These are phyloP conservation scores for Diaporthe ampelina DNA, from an alignment of 2,329 filamentous ascomycete species.

Conservation along the genomic window DNA sequence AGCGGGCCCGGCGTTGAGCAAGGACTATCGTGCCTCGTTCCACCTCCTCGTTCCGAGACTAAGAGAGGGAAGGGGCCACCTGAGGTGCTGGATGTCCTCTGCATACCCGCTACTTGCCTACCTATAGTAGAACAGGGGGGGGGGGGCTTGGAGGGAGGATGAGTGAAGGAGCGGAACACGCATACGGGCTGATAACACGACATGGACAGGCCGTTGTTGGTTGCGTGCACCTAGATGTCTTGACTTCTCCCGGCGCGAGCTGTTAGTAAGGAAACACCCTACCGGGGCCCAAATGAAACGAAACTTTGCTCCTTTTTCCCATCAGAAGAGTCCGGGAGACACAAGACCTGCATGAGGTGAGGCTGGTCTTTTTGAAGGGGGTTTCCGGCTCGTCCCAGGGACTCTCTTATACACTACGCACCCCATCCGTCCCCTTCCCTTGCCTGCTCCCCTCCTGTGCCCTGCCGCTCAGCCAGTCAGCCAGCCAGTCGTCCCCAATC, in stretches of 20 bases:
- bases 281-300: conserved; percentile 26
- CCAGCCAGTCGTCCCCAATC: neutral
- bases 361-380: conserved; percentile 28
- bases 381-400: conserved; percentile 13
- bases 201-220: conserved; percentile 24
- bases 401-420: conserved; percentile 23
- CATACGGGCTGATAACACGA: conserved; percentile 25
- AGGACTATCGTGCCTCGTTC: conserved; percentile 7
- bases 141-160: neutral
- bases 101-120: neutral
- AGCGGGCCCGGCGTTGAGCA: neutral
- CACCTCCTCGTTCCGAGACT: neutral
- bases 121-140: conserved; percentile 21
- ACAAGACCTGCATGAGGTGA: conserved; percentile 35
- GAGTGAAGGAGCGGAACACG: conserved; percentile 12
- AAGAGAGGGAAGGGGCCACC: neutral
- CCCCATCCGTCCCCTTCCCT: conserved; percentile 11
- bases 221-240: conserved; percentile 3
- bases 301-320: conserved; percentile 21
- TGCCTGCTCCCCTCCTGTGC: conserved; percentile 7
- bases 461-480: conserved; percentile 13
- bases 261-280: conserved; percentile 29
- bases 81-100: neutral
- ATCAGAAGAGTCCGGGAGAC: conserved; percentile 14
- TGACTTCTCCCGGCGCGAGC: conserved; percentile 21